Conservation (phyloP, 2,329 filamentous ascomycete genomes). For the Bertia moriformis region DNA sequence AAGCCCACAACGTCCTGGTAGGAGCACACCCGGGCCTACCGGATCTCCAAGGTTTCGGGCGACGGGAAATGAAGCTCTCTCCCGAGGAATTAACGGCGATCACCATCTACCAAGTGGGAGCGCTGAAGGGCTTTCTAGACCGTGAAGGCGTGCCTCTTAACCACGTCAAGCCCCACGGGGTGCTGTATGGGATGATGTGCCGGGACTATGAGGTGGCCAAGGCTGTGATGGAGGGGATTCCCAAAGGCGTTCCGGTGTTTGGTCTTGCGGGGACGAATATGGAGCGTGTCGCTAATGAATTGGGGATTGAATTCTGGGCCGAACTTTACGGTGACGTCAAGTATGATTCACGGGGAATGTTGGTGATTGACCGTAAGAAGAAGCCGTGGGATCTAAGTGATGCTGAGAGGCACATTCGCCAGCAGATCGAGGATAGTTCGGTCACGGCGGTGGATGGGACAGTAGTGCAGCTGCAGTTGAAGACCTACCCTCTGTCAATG, state of each 20-base stretch:
- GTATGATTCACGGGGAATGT: slow-evolving; percentile 29
- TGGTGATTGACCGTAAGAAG: slow-evolving; percentile 43
- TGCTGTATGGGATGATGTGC: slow-evolving; percentile 29
- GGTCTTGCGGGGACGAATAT: slow-evolving; percentile 37
- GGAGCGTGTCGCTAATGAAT: slow-evolving; percentile 33
- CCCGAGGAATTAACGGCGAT: slow-evolving; percentile 40
- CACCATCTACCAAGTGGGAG: slow-evolving; percentile 48
- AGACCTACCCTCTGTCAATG: slow-evolving; percentile 23
- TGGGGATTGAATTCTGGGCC: slow-evolving; percentile 34
- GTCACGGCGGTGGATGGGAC: slow-evolving; percentile 24
- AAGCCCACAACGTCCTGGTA: slow-evolving; percentile 35
- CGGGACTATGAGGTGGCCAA: slow-evolving; percentile 31
- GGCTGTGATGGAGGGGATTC: slow-evolving; percentile 36
- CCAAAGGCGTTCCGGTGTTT: slow-evolving; percentile 32
- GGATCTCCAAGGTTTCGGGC: slow-evolving; percentile 51
- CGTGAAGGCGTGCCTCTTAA: slow-evolving; percentile 37
- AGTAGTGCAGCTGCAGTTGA: slow-evolving; percentile 19
- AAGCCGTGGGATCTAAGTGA: slow-evolving; percentile 27
- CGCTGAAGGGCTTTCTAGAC: slow-evolving; percentile 42
- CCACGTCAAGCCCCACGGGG: slow-evolving; percentile 49
- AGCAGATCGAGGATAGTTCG: slow-evolving; percentile 22
- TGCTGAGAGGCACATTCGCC: slow-evolving; percentile 21
- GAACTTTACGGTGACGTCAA: slow-evolving; percentile 42
- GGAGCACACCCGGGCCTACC: slow-evolving; percentile 52
- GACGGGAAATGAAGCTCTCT: slow-evolving; percentile 43